phyloP scores from a whole-genome alignment of 2,329 filamentous ascomycete species.

The Fusarium sororula region DNA sequence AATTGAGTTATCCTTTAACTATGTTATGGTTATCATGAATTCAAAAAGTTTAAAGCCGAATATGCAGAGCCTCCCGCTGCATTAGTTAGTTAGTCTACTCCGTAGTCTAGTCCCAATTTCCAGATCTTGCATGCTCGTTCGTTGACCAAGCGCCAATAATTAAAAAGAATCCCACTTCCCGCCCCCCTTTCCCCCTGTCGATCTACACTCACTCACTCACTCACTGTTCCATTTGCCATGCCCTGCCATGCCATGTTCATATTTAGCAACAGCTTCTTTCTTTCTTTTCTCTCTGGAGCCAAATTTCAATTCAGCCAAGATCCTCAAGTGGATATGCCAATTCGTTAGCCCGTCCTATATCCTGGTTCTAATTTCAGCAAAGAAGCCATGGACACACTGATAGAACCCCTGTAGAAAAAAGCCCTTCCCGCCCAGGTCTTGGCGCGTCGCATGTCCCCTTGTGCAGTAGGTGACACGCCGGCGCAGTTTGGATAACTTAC shows the following conservation, averaged over 20 bases:
- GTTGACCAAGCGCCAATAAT: background rate
- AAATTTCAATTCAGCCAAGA: background rate
- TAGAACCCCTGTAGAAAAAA: background rate
- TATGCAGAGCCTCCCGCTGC: background rate
- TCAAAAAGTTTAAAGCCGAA: background rate
- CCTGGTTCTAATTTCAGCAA: conserved; percentile 3
- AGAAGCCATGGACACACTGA: background rate
- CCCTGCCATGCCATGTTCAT: background rate
- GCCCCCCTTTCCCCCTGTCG: conserved; percentile 14
- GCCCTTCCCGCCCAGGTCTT: conserved; percentile 30
- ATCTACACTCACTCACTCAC: background rate
- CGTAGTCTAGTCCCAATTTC: background rate
- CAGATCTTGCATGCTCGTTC: conserved; percentile 6
- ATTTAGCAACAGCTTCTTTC: conserved; percentile 24
- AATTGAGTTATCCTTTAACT: background rate
- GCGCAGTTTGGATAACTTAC: background rate
- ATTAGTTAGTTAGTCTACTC: background rate
- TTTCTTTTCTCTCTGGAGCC: background rate
- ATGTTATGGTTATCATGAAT: background rate
- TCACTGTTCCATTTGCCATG: conserved; percentile 9
- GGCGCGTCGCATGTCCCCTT: conserved; percentile 18
- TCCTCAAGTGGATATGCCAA: conserved; percentile 1
- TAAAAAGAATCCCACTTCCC: background rate
- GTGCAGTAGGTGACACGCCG: background rate
- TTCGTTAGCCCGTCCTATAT: conserved; percentile 6